These are phyloP conservation scores for Leucosporidium yakuticum DNA, from an alignment of 768 basidiomycete genomes.

Conservation along the genomic window DNA sequence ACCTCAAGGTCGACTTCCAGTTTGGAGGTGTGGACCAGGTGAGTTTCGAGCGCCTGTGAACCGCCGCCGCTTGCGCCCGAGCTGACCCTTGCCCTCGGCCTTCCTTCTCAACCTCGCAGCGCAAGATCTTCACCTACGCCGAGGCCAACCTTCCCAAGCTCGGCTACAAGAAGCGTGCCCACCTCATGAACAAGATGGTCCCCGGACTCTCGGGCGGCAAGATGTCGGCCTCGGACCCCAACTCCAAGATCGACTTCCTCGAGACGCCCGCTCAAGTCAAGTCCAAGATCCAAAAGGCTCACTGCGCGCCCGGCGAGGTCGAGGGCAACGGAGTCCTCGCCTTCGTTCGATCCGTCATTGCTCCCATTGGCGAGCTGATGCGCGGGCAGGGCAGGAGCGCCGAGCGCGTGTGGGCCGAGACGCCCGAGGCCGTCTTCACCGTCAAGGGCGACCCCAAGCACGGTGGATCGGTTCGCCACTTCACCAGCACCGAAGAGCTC, in stretches of 20 bases:
- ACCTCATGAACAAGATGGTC: constrained; percentile 98
- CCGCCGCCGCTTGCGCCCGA: constrained; percentile 2
- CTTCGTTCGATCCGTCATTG: constrained; percentile 47
- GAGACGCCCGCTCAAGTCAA: constrained; percentile 75
- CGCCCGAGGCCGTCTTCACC: constrained; percentile 75
- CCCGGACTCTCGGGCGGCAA: constrained; percentile 56
- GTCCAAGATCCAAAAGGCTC: constrained; percentile 83
- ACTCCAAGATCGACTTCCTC: constrained; percentile 97
- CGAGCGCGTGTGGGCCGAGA: constrained; percentile 40
- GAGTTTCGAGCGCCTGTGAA: too few relatives aligned
- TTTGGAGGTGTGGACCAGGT: constrained; percentile 98
- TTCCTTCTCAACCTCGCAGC: constrained; percentile 49
- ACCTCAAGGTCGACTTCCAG: constrained; percentile 91
- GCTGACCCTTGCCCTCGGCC: neutral
- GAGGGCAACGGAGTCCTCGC: constrained; percentile 64
- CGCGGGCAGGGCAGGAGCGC: constrained; percentile 16
- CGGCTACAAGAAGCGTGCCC: constrained; percentile 88
- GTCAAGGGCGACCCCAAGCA: constrained; percentile 71
- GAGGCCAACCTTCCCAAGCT: constrained; percentile 89
- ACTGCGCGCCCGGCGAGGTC: constrained; percentile 87
- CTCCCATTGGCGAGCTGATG: constrained; percentile 45
- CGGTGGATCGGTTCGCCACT: constrained; percentile 56
- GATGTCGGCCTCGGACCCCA: constrained; percentile 96
- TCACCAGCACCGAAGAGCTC: constrained; percentile 59
- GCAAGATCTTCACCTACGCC: constrained; percentile 98